phyloP scores from a whole-genome alignment of 2,329 filamentous ascomycete genomes.

The Apiospora aurea region DNA sequence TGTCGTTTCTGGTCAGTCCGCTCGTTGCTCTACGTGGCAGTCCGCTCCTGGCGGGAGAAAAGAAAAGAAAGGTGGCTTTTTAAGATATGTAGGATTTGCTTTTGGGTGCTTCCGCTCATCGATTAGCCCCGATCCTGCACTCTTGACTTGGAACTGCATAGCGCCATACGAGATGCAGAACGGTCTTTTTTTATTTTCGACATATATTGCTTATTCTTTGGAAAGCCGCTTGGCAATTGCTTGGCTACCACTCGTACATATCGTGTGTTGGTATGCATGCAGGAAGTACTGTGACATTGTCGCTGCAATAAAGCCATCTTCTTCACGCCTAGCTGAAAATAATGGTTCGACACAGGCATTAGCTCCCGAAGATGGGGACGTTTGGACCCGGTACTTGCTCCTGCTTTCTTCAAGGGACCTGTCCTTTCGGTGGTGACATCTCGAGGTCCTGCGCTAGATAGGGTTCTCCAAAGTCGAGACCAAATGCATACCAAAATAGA shows the following conservation, averaged over 20 bases:
- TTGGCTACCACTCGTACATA: background rate
- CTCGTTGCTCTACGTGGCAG: too few relatives aligned
- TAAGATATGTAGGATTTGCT: background rate
- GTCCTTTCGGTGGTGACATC: background rate
- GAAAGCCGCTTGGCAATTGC: background rate
- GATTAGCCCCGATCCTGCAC: slow-evolving; percentile 11
- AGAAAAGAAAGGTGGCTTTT: background rate
- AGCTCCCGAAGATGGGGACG: background rate
- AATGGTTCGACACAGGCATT: background rate
- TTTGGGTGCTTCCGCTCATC: background rate
- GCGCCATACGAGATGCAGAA: slow-evolving; percentile 1
- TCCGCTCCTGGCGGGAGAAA: background rate
- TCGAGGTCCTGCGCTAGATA: background rate
- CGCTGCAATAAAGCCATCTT: background rate
- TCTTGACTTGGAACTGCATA: background rate
- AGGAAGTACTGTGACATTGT: background rate
- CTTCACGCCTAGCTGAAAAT: background rate
- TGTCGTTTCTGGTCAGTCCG: background rate
- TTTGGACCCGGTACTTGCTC: background rate
- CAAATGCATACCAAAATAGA: background rate
- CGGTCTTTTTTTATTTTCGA: background rate
- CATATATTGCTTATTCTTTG: background rate
- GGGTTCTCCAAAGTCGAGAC: background rate
- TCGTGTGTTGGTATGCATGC: background rate
- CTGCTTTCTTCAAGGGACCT: slow-evolving; percentile 9